A percentile compares a stretch with the other conserved stretches of the same genome.
phyloP scores from a whole-genome alignment of 371 early-diverging fungal species.

The Dinochytrium kinnereticum region DNA sequence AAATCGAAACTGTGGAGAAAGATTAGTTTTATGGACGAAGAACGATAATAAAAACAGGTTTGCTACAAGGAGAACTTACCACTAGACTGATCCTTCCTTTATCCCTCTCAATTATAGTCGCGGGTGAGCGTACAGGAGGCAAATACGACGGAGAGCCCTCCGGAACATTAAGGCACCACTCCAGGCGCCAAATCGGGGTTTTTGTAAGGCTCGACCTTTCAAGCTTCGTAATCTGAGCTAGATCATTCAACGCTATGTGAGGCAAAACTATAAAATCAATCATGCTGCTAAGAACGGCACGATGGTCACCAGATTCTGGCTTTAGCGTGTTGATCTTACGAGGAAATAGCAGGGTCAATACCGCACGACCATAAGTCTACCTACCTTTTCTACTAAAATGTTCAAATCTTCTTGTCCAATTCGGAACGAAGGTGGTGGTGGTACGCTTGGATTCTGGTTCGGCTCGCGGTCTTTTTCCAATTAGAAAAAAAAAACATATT shows the following conservation, averaged over 20 bases:
- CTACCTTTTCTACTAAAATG: conserved; percentile 1
- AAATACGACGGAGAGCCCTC: conserved; percentile 30
- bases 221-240: conserved; percentile 20
- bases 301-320: conserved; percentile 18
- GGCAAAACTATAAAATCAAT: conserved; percentile 26
- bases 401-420: background rate
- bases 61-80: too few relatives aligned
- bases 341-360: background rate
- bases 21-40: too few relatives aligned
- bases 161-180: conserved; percentile 39
- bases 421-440: background rate
- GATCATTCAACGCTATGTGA: conserved; percentile 17
- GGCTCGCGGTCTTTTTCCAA: background rate
- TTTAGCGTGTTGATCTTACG: background rate
- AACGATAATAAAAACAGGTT: too few relatives aligned
- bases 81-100: conserved; percentile 27
- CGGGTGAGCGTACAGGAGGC: conserved; percentile 20
- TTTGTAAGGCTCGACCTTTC: background rate
- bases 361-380: background rate
- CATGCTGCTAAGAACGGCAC: conserved; percentile 24
- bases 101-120: conserved; percentile 25
- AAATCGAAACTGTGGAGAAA: conserved; percentile 2
- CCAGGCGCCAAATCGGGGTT: conserved; percentile 1
- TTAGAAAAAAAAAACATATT: background rate
- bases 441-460: background rate